phyloP scores from a whole-genome alignment of 345 rosid genomes.

The Alliaria petiolata region DNA sequence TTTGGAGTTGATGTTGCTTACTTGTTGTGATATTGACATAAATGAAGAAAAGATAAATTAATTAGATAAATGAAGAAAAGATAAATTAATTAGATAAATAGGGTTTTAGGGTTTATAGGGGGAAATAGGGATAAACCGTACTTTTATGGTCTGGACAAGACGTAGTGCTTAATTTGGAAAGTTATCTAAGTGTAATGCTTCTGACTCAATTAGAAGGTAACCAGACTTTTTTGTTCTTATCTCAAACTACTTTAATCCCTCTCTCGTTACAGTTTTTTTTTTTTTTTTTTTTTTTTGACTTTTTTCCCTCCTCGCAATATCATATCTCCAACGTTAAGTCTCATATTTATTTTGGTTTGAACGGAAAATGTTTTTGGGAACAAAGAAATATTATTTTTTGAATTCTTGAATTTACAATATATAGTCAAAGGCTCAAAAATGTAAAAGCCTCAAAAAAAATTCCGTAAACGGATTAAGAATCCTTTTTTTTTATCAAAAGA shows the following conservation, averaged over 20 bases:
- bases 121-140: slow-evolving; percentile 22
- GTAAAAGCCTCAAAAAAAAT: background rate
- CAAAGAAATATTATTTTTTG: background rate
- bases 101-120: slow-evolving; percentile 29
- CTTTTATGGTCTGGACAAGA: slow-evolving; percentile 29
- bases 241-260: slow-evolving; percentile 16
- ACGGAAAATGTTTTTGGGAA: background rate
- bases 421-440: too few relatives aligned
- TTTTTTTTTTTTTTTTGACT: background rate
- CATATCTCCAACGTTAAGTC: too few relatives aligned
- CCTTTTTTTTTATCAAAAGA: background rate
- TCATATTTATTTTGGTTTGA: background rate
- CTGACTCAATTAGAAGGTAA: slow-evolving; percentile 34
- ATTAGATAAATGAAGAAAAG: too few relatives aligned
- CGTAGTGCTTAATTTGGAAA: slow-evolving; percentile 35
- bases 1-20: slow-evolving; percentile 23
- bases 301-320: too few relatives aligned
- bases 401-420: too few relatives aligned
- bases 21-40: slow-evolving; percentile 33
- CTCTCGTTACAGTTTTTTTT: background rate
- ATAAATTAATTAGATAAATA: slow-evolving; percentile 15
- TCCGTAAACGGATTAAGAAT: background rate
- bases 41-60: background rate
- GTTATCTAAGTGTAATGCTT: slow-evolving; percentile 32
- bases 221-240: slow-evolving; percentile 11